Percentiles rank a stretch among this genome's conserved stretches.
Evolutionary conservation across 768 basidiomycete genomes (phyloP).

Genomic region (Lentinula raphanica): DNA sequence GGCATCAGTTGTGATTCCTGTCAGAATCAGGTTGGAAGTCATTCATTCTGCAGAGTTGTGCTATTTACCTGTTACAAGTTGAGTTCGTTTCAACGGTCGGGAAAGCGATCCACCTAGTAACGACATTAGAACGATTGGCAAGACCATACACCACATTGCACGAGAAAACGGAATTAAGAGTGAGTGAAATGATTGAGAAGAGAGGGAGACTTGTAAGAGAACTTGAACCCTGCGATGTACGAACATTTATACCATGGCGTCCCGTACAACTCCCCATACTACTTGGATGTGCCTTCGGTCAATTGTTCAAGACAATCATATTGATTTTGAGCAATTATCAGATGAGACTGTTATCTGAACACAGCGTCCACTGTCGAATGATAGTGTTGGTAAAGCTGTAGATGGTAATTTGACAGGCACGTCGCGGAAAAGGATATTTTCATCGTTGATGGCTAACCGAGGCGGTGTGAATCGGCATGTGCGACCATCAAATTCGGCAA

Average conservation of each 20-base stretch:
- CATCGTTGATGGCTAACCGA: not conserved
- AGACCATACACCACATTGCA: not conserved
- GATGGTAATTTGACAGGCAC: too few relatives aligned
- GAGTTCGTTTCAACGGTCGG: not conserved
- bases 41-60: too few relatives aligned
- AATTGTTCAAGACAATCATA: not conserved
- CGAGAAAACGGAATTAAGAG: not conserved
- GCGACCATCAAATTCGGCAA: not conserved
- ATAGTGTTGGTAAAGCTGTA: too few relatives aligned
- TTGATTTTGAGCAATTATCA: not conserved
- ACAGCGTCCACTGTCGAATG: too few relatives aligned
- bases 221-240: not conserved
- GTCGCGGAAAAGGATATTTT: not conserved
- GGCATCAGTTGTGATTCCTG: not conserved
- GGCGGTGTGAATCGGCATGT: not conserved
- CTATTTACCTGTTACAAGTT: not conserved
- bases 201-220: not conserved
- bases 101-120: not conserved
- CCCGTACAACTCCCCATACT: not conserved
- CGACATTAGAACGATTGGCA: not conserved
- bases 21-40: too few relatives aligned
- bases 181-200: too few relatives aligned
- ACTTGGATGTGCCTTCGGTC: not conserved
- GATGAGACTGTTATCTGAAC: not conserved
- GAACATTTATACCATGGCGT: not conserved